phyloP scores from a whole-genome alignment of 768 basidiomycete genomes.

The Sporobolomyces phaffii region DNA sequence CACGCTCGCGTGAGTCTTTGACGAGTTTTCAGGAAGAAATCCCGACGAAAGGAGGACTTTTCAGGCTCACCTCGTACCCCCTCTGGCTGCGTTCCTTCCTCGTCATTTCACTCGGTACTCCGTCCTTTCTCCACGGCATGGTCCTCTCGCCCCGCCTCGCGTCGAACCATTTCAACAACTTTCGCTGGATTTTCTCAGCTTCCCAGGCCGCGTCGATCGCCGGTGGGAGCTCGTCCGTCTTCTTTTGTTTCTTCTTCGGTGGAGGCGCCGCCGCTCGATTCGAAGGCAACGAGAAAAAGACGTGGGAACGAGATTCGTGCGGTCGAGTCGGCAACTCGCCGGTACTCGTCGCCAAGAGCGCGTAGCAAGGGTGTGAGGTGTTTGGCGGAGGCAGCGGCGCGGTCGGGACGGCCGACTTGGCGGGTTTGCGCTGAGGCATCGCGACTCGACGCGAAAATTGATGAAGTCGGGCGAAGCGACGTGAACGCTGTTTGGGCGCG shows the following conservation, averaged over 20 bases:
- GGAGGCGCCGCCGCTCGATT: not conserved
- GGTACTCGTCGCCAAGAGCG: not conserved
- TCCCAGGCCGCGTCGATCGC: constrained; percentile 4
- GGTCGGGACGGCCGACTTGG: not conserved
- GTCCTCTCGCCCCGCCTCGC: constrained; percentile 60
- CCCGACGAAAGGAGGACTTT: not conserved
- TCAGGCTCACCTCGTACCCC: constrained; percentile 71
- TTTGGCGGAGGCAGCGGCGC: not conserved
- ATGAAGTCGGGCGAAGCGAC: too few species aligned
- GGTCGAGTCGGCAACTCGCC: not conserved
- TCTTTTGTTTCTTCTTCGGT: constrained; percentile 18
- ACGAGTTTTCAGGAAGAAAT: not conserved
- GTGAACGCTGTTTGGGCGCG: too few species aligned
- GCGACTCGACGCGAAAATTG: too few species aligned
- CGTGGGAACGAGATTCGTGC: constrained; percentile 21
- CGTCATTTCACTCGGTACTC: constrained; percentile 52
- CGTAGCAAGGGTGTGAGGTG: constrained; percentile 18
- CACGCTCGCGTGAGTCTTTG: too few species aligned
- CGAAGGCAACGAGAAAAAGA: constrained; percentile 15
- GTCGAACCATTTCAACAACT: constrained; percentile 60
- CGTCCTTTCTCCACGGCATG: constrained; percentile 87
- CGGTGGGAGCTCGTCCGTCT: not conserved
- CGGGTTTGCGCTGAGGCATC: constrained; percentile 24
- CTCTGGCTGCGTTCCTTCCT: constrained; percentile 66
- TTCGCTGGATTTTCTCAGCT: constrained; percentile 34